Base-by-base conservation (phyloP, 306 rosid genomes). In the Inga laurina region DNA sequence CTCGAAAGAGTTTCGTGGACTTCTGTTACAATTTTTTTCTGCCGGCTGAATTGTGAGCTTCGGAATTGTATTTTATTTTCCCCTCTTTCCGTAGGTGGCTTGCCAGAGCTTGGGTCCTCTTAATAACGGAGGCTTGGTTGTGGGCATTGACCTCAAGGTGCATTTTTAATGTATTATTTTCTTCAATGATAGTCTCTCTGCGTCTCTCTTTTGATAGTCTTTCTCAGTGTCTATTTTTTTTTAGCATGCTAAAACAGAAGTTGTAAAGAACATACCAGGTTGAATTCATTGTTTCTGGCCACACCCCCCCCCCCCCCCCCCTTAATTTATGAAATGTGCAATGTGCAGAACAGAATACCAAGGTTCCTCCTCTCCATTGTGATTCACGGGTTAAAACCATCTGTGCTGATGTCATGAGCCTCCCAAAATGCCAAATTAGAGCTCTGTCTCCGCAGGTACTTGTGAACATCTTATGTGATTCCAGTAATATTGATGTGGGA, bases 21-120 rank as follows among this genome's bases (percentile, higher is more conserved):
- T 39, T 66, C 65, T 51, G 44, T 16, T 18, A 62, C 12, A 2
- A 3, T 35, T 43, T 79, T 49, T 27, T 10, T 27, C 43, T 22
- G 3, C 57, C 3, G 6, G 57, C 16, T 51, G n/a, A 51, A 51
- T 51, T 51, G 19, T 4, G n/a, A 2, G 57, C n/a, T 51, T 4
- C 2, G 15, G 21, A 16, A 16, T 51, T 51, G 57, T 51, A 15
- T 5, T 51, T 15, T 51, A 51, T 51, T 51, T 15, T 51, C 13
- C 32, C 24, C 41, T 35, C 45, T 39, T 82, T 11, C 75, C 2
- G 39, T 75, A 96, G 90, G 99, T 96, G 3, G 95, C 98, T 72
- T 94, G 95, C 65, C 95, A 96, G 89, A 94, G 97, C 86, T 84
- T 97, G 80, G 99, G 99, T 22, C 95, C 98, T 14, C 68, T 85